These are phyloP conservation scores for Lactifluus pinguis DNA, from an alignment of 768 basidiomycete species.

Conservation along the genomic window DNA sequence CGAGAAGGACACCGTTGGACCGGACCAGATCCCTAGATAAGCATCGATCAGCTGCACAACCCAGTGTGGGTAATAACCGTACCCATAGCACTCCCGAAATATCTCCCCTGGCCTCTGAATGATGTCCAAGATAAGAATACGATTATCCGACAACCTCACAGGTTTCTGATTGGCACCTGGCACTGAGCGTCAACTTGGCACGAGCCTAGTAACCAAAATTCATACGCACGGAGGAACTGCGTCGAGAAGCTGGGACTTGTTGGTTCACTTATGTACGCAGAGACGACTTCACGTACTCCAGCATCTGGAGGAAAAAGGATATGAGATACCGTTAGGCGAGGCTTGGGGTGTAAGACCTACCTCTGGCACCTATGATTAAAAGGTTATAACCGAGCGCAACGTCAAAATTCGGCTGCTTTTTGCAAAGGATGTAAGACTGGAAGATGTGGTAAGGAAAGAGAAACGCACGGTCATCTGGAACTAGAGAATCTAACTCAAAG, in stretches of 20 bases:
- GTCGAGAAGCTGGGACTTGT: not conserved
- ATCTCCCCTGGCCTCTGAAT: conserved; percentile 6
- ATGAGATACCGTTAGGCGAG: not conserved
- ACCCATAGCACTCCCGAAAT: conserved; percentile 14
- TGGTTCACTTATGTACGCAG: not conserved
- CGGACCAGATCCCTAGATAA: conserved; percentile 8
- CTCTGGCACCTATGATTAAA: not conserved
- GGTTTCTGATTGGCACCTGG: conserved; percentile 12
- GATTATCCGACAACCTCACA: not conserved
- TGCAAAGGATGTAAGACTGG: not conserved
- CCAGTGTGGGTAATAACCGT: not conserved
- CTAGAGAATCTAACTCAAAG: not conserved
- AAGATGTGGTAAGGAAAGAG: not conserved
- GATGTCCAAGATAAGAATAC: conserved; percentile 6
- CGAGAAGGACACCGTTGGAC: conserved; percentile 7
- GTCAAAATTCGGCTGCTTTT: not conserved
- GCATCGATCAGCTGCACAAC: not conserved
- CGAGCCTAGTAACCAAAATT: no score
- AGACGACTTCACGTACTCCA: not conserved
- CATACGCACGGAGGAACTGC: conserved; percentile 6
- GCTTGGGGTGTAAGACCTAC: not conserved
- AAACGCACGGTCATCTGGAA: conserved; percentile 2
- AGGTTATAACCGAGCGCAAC: conserved; percentile 8
- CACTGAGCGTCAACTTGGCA: not conserved
- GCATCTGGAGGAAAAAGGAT: not conserved